Evolutionary conservation across 176 grass and related monocot species (phyloP).

Genomic region (Raddia distichophylla): DNA sequence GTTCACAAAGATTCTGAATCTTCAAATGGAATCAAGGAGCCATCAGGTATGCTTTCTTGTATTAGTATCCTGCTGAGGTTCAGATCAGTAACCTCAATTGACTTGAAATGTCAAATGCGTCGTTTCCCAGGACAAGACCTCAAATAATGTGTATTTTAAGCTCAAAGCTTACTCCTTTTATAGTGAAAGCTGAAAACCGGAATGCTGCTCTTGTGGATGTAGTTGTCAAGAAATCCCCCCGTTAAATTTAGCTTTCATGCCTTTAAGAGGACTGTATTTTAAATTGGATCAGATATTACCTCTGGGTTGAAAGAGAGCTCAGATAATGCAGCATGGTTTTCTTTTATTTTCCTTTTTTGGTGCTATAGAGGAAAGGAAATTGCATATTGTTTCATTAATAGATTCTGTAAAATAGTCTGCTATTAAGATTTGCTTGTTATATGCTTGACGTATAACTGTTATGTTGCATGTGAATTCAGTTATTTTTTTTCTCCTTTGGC

Average conservation of each 20-base stretch:
- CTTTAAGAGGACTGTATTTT: neutral
- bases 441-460: constrained; percentile 9
- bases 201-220: constrained; percentile 35
- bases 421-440: constrained; percentile 29
- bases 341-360: neutral
- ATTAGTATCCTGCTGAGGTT: constrained; percentile 25
- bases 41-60: constrained; percentile 51
- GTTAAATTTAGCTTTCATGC: constrained; percentile 15
- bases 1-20: constrained; percentile 36
- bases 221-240: constrained; percentile 32
- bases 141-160: neutral
- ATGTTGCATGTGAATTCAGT: neutral
- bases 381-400: constrained; percentile 18
- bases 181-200: constrained; percentile 25
- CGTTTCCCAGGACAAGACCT: neutral
- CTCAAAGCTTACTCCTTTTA: neutral
- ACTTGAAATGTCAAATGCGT: neutral
- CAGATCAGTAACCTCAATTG: constrained; percentile 21
- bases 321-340: constrained; percentile 9
- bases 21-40: constrained; percentile 33
- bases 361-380: constrained; percentile 18
- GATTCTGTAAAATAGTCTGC: constrained; percentile 23
- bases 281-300: neutral
- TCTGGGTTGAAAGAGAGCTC: neutral
- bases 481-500: constrained; percentile 20